Base-by-base conservation (phyloP, 1,284 basidiomycete species). In the Ustilago trichophora region DNA sequence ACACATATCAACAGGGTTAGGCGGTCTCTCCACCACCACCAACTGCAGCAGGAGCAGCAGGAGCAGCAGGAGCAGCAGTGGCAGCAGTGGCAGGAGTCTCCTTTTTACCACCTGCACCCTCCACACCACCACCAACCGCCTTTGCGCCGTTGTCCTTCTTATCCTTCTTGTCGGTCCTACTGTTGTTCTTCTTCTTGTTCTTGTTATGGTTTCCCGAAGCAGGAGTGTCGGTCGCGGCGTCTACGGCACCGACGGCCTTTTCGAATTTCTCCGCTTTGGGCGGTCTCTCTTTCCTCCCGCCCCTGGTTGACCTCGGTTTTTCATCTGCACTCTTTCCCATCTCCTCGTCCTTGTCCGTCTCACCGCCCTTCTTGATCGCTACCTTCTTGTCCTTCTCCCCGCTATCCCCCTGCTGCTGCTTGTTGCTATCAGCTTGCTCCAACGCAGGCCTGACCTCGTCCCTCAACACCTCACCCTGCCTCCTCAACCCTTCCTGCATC, bases 361-460 rank as follows among this genome's bases (percentile, higher is more conserved):
- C n/a, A n/a, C n/a, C n/a, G n/a, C n/a, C n/a, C n/a, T n/a, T n/a
- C n/a, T n/a, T n/a, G n/a, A n/a, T n/a, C n/a, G n/a, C n/a, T n/a
- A n/a, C n/a, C n/a, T n/a, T n/a, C n/a, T n/a, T n/a, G n/a, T n/a
- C n/a, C n/a, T n/a, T n/a, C n/a, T n/a, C n/a, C n/a, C n/a, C n/a
- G n/a, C n/a, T n/a, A n/a, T n/a, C n/a, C n/a, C n/a, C n/a, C n/a
- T n/a, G n/a, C n/a, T n/a, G n/a, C n/a, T n/a, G n/a, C n/a, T n/a
- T n/a, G n/a, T n/a, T n/a, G n/a, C 57, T 62, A 47, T 72, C 65
- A 15, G 70, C 65, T 34, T 57, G 50, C 46, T 68, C 65, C 29
- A 65, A 35, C n/a, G 26, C 50, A 2, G 65, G 65, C 42, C 43
- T 57, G 18, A 52, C 47, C 6, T 51, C 54, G 2, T 38, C 59